Conservation (phyloP, 805 yeast species). For the Candida krabiensis region DNA sequence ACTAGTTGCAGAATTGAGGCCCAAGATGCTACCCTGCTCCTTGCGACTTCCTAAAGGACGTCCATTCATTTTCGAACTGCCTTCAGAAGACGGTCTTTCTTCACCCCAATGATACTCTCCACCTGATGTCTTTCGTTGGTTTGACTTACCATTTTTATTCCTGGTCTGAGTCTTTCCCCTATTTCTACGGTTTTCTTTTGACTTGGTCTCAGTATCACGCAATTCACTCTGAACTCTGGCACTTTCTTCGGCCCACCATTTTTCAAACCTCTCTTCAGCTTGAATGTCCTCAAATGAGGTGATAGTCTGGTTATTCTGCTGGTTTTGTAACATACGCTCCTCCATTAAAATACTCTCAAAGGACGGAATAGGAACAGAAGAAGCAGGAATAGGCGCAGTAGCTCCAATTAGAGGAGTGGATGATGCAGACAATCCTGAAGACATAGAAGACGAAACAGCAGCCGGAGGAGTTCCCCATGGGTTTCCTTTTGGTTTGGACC, state of each 20-base stretch:
- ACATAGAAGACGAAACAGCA: background rate
- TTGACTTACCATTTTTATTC: slow-evolving; percentile 4
- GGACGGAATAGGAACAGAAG: slow-evolving; percentile 25
- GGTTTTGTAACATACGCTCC: slow-evolving; percentile 25
- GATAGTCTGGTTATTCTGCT: slow-evolving; percentile 19
- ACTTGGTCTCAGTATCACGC: slow-evolving; percentile 13
- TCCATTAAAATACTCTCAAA: slow-evolving; percentile 27
- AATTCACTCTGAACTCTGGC: slow-evolving; percentile 54
- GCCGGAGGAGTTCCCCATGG: slow-evolving; percentile 1
- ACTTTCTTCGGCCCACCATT: slow-evolving; percentile 86
- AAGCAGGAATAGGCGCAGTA: slow-evolving; percentile 5
- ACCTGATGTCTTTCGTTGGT: background rate
- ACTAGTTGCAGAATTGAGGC: no score
- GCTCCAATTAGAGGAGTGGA: slow-evolving; percentile 10
- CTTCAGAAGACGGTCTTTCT: background rate
- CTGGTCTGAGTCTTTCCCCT: background rate
- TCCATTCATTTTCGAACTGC: background rate
- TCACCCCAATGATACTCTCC: background rate
- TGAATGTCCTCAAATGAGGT: slow-evolving; percentile 67
- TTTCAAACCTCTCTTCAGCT: slow-evolving; percentile 80
- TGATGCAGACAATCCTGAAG: slow-evolving; percentile 4
- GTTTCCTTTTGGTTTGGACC: slow-evolving; percentile 8
- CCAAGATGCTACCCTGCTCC: background rate
- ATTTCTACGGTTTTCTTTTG: slow-evolving; percentile 3
- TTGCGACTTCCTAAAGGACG: background rate